Conservation (phyloP, 1,284 basidiomycete species). For the Leccinum griseonigrum region DNA sequence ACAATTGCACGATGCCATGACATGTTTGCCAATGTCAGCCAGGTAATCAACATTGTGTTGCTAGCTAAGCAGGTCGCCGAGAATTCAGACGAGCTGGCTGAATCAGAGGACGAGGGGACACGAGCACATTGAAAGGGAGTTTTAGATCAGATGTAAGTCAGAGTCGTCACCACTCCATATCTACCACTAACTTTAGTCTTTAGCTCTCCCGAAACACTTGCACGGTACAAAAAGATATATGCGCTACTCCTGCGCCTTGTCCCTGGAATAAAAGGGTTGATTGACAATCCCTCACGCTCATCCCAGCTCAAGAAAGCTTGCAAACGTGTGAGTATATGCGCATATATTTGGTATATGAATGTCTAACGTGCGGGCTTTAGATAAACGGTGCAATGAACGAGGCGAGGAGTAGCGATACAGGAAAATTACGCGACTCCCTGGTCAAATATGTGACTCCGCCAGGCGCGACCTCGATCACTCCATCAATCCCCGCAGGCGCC, state of each 20-base stretch:
- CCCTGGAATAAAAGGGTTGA: not conserved
- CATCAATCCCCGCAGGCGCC: too few species aligned
- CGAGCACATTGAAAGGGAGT: not conserved
- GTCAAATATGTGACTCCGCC: not conserved
- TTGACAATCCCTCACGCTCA: not conserved
- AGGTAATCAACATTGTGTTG: not conserved
- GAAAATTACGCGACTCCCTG: not conserved
- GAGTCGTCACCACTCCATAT: too few species aligned
- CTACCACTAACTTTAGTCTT: too few species aligned
- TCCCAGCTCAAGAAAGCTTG: not conserved
- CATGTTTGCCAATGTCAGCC: not conserved
- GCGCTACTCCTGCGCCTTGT: not conserved
- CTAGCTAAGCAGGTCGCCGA: not conserved
- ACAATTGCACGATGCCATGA: not conserved
- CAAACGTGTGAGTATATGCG: not conserved
- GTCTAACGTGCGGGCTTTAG: not conserved
- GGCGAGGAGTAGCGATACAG: not conserved
- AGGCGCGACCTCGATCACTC: too few species aligned
- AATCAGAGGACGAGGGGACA: not conserved
- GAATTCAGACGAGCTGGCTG: not conserved
- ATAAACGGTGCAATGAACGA: not conserved
- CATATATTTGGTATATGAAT: not conserved
- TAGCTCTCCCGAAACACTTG: too few species aligned
- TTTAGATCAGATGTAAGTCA: not conserved
- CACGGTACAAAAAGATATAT: not conserved